A percentile compares a stretch with the other conserved stretches of the same genome.
These are phyloP conservation scores for Penicillium ochrochloron DNA, from an alignment of 495 filamentous ascomycete genomes.

Conservation along the genomic window DNA sequence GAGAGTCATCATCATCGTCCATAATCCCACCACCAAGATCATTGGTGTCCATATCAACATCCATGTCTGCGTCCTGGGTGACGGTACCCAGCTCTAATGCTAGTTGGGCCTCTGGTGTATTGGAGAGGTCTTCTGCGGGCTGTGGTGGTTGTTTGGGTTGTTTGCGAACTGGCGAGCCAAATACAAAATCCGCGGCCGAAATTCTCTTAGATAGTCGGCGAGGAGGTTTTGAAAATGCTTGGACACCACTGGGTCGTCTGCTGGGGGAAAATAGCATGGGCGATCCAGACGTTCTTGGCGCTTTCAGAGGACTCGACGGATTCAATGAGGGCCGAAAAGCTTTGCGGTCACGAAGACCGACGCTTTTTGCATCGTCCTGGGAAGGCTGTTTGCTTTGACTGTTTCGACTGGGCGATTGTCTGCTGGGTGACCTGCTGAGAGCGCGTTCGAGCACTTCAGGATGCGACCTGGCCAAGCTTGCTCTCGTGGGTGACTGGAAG, in stretches of 20 bases:
- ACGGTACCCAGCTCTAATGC: conserved; percentile 45
- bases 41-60: conserved; percentile 24
- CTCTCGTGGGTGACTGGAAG: conserved; percentile 68
- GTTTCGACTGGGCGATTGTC: conserved; percentile 23
- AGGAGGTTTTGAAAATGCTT: conserved; percentile 48
- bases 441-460: conserved; percentile 60
- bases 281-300: conserved; percentile 37
- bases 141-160: conserved; percentile 29
- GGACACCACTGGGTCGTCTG: conserved; percentile 39
- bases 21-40: conserved; percentile 31
- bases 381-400: conserved; percentile 25
- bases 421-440: conserved; percentile 40
- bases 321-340: conserved; percentile 44
- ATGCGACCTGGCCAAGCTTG: conserved; percentile 66
- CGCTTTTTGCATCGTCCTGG: conserved; percentile 29
- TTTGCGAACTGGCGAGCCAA: conserved; percentile 47
- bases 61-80: conserved; percentile 31
- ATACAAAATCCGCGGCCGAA: conserved; percentile 47
- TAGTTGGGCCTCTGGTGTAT: conserved; percentile 48
- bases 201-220: conserved; percentile 47
- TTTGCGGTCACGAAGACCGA: conserved; percentile 45
- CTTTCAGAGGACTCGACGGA: conserved; percentile 42
- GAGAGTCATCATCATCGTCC: conserved; percentile 38
- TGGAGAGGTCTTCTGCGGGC: conserved; percentile 27
- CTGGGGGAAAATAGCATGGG: conserved; percentile 36